These are phyloP conservation scores for Podila clonocystis DNA, from an alignment of 192 early-diverging fungal genomes.

Conservation along the genomic window DNA sequence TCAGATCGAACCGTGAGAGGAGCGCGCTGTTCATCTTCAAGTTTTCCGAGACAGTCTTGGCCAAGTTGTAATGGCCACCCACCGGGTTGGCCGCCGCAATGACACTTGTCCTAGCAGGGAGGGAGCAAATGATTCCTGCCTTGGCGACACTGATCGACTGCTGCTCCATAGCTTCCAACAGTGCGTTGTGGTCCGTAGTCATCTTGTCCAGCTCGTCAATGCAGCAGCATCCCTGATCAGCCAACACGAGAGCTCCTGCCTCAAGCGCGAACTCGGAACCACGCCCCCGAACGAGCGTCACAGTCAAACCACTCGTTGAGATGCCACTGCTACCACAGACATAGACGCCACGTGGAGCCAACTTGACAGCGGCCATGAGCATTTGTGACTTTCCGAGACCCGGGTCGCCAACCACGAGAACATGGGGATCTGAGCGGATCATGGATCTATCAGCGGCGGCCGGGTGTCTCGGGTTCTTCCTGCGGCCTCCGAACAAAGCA, in stretches of 20 bases:
- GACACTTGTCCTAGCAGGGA: conserved; percentile 85
- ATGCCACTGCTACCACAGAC: conserved; percentile 37
- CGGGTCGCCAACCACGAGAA: conserved; percentile 86
- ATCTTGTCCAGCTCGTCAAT: conserved; percentile 96
- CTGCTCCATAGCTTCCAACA: conserved; percentile 90
- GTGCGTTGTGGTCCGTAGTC: conserved; percentile 79
- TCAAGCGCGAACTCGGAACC: conserved; percentile 35
- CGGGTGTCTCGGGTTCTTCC: conserved; percentile 29
- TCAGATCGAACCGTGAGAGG: conserved; percentile 83
- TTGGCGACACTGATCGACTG: conserved; percentile 90
- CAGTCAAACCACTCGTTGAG: conserved; percentile 35
- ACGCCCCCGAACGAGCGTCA: conserved; percentile 30
- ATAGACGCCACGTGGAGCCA: conserved; percentile 80
- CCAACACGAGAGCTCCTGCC: conserved; percentile 83
- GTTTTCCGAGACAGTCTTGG: conserved; percentile 86
- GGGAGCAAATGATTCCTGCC: conserved; percentile 84
- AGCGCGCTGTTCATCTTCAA: conserved; percentile 79
- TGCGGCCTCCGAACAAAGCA: conserved; percentile 73
- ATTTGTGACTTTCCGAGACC: conserved; percentile 91
- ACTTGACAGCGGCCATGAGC: conserved; percentile 82
- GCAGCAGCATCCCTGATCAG: conserved; percentile 88
- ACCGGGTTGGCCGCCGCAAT: conserved; percentile 92
- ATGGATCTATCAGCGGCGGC: conserved; percentile 53
- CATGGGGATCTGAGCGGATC: conserved; percentile 76
- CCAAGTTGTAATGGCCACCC: conserved; percentile 88